Percentiles rank a stretch among this genome's conserved stretches.
Evolutionary conservation across 306 rosid species (phyloP).

Genomic region (Betula pendula): DNA sequence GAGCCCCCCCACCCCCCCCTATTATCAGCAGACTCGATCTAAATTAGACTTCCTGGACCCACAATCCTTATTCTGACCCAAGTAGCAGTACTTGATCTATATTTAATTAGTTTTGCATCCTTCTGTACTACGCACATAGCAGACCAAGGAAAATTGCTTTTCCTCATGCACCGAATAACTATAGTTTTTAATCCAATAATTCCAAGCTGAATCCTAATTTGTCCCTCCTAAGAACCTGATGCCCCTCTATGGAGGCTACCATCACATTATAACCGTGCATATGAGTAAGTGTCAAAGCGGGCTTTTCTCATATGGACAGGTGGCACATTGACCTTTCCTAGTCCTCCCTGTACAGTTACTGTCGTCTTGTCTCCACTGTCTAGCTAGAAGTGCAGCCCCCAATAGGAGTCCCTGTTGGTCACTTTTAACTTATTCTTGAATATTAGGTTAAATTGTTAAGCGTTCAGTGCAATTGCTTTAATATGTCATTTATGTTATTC

Average conservation of each 20-base stretch:
- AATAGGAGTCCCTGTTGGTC: background rate
- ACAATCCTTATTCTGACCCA: background rate
- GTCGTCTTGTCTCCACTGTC: background rate
- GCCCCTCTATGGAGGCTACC: background rate
- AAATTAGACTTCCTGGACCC: background rate
- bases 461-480: background rate
- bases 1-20: background rate
- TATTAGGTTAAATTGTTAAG: background rate
- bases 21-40: background rate
- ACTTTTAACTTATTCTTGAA: background rate
- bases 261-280: no score
- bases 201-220: background rate
- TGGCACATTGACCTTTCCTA: background rate
- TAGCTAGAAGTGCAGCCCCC: background rate
- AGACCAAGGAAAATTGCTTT: background rate
- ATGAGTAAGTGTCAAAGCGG: background rate
- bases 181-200: background rate
- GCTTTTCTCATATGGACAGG: background rate
- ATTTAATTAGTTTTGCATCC: background rate
- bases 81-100: no score
- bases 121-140: background rate
- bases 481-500: background rate
- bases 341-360: background rate
- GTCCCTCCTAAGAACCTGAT: background rate
- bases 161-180: background rate